Evolutionary conservation across 768 basidiomycete genomes (phyloP), one percentile per base, ranked within the genome.

Genomic region (Boletus insuetus): DNA sequence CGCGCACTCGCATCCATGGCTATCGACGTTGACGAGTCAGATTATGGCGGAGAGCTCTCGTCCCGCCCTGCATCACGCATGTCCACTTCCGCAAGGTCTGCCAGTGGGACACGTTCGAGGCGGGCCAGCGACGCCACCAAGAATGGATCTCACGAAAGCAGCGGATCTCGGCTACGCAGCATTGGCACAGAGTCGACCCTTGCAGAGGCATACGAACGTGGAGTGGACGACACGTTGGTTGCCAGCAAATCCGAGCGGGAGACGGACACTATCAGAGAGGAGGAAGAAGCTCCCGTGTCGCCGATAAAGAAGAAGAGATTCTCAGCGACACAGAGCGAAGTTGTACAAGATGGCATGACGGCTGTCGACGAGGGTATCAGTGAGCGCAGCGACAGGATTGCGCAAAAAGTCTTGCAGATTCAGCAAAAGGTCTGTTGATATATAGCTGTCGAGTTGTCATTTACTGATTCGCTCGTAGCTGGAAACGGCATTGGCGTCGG

Each of bases 311-410:
- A 84, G 78, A 91, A 91, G 71, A 80, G 90, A 12, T 94, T 92
- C 73, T 91, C 91, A 2, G 86, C 86, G 11, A 80, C 83, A 10
- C 82, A 81, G 39, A 73, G 78, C 34, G 89, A 87, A 58, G 66
- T 72, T 38, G 79, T 79, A 44, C 88, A 88, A 60, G 89, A 91
- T 65, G 86, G 85, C 22, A 91, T 93, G 86, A 80, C 76, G 54
- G 91, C 89, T n/a, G 89, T 91, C 16, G 91, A 93, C 61, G 86
- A 90, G 68, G 86, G 86, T 43, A 91, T 94, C 69, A 89, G 83
- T 59, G 80, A 86, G 65, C 86, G 86, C 68, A 93, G 88, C 60
- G 94, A 95, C 63, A 85, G 82, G 65, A 94, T 97, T 52, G 87
- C 91, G 24, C 84, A 89, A 68, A 92, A 94, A 70, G 89, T 97